Percentiles rank a stretch among this genome's conserved stretches.
Conservation (phyloP, 805 yeast genomes). For the Kuraishia floccosa region DNA sequence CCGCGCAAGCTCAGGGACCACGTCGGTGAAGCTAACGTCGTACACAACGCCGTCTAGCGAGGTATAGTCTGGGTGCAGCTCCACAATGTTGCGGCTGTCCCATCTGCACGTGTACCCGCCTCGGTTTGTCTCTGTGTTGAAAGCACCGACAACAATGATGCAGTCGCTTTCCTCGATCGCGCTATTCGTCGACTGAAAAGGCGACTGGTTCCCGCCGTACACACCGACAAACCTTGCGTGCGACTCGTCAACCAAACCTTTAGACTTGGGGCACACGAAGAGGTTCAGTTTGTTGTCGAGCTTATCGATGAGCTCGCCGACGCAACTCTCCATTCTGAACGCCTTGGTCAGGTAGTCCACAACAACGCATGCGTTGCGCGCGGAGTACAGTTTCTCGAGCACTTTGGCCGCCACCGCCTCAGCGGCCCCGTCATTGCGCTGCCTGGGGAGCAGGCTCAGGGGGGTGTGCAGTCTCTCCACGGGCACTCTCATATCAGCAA, state of each 20-base stretch:
- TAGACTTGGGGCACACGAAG: conserved; percentile 26
- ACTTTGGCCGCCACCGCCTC: conserved; percentile 17
- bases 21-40: conserved; percentile 20
- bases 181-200: conserved; percentile 18
- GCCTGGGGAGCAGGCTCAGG: conserved; percentile 9
- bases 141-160: conserved; percentile 60
- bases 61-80: conserved; percentile 31
- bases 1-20: conserved; percentile 9
- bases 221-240: conserved; percentile 32
- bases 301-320: conserved; percentile 17
- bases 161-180: conserved; percentile 47
- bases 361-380: conserved; percentile 25
- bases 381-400: conserved; percentile 21
- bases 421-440: conserved; percentile 11
- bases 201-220: conserved; percentile 23
- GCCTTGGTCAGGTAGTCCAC: conserved; percentile 29
- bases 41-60: conserved; percentile 13
- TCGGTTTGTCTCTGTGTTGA: conserved; percentile 50
- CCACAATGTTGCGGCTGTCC: conserved; percentile 14
- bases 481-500: conserved; percentile 34
- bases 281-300: conserved; percentile 24
- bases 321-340: conserved; percentile 20
- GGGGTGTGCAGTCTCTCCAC: conserved; percentile 21
- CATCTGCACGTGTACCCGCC: conserved; percentile 42
- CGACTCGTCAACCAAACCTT: conserved; percentile 27